Base-by-base conservation (phyloP, 805 yeast species). In the Ogataea angusta region DNA sequence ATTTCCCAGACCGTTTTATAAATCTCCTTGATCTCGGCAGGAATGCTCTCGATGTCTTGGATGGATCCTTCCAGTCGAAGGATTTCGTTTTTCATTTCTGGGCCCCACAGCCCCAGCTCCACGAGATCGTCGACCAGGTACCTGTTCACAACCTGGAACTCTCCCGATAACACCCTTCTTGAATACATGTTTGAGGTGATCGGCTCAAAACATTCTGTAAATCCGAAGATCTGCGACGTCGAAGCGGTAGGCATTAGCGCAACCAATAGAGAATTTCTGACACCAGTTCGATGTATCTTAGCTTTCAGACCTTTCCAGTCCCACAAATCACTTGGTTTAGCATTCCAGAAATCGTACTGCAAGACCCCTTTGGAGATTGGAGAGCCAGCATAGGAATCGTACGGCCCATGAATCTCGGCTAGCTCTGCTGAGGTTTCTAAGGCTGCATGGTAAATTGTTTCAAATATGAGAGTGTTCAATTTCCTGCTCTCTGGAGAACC, bases 201-300 rank as follows among this genome's bases (percentile, higher is more conserved):
- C 10, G 99, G 98, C 64, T 91, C 99, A 63, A 91, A 91, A 66
- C 97, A 90, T 68, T 91, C 98, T 54, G 81, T 90, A 70, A 76
- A 87, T 28, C 97, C 98, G 38, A 91, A 70, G 37, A 91, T 90
- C 68, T 89, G 97, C 3, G 98, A 91, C 2, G 98, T 91, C 1
- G 97, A 88, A 2, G 98, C 98, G 13, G 98, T 91, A 31, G 98
- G 98, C 98, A 91, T 91, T 38, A 96, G 93, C 1, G 95, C 97
- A 24, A 90, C 85, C 13, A 90, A 63, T 42, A 91, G 67, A 4
- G 97, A 91, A 69, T 91, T 91, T 57, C 97, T 72, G 30, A 91
- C 55, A 34, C 98, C 98, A 55, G 78, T 64, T 47, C 66, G 62
- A 37, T 66, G 66, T 46, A 91, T 71, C 29, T 76, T 67, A 9